Percentiles rank a stretch among this genome's conserved stretches.
Evolutionary conservation across 148 eudicot species (phyloP).

Genomic region (Camellia granthamiana): DNA sequence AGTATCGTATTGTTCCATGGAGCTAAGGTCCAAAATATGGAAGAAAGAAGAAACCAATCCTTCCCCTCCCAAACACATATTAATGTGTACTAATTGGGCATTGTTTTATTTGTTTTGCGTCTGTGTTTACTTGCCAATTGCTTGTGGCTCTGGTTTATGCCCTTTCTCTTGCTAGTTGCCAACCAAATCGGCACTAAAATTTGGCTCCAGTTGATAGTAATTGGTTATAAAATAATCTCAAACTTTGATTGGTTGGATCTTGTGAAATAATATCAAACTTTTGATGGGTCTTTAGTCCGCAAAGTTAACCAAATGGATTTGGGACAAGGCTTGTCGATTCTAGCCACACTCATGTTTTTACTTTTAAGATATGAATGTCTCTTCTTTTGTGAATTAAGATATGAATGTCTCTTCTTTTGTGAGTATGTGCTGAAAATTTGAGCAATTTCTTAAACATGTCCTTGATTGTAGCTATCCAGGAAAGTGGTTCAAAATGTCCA

Average conservation of each 20-base stretch:
- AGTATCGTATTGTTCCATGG: no score
- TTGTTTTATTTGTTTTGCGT: no score
- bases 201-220: neutral
- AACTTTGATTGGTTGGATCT: neutral
- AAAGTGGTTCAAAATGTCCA: conserved; percentile 94
- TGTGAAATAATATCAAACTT: conserved; percentile 3
- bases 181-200: neutral
- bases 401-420: neutral
- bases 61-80: no score
- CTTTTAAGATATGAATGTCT: neutral
- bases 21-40: no score
- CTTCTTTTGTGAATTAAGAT: neutral
- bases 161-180: neutral
- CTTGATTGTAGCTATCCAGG: conserved; percentile 63
- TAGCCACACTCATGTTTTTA: neutral
- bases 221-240: neutral
- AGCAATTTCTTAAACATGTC: conserved; percentile 1
- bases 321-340: neutral
- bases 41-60: no score
- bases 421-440: neutral
- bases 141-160: conserved; percentile 1
- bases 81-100: no score
- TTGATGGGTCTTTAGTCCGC: neutral
- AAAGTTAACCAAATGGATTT: neutral
- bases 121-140: neutral